These are phyloP conservation scores for Hamigera avellanea DNA, from an alignment of 495 filamentous ascomycete genomes.

Conservation along the genomic window DNA sequence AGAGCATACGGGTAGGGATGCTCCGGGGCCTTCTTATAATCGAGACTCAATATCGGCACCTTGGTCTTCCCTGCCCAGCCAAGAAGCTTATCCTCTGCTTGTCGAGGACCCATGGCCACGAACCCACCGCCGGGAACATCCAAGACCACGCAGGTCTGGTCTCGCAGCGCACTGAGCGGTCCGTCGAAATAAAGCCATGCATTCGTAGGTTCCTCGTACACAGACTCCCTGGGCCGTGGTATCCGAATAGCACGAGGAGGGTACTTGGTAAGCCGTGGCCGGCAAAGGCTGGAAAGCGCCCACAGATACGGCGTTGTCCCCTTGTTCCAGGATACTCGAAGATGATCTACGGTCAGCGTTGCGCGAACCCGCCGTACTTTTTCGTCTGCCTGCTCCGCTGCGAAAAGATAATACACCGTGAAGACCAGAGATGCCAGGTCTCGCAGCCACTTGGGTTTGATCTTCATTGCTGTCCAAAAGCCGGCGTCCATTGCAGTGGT, in stretches of 20 bases:
- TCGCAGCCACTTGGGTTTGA: constrained; percentile 67
- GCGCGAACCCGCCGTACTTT: constrained; percentile 89
- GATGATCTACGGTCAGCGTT: constrained; percentile 78
- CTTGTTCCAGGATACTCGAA: constrained; percentile 94
- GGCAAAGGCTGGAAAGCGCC: constrained; percentile 53
- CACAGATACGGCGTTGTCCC: constrained; percentile 71
- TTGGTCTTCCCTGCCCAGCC: constrained; percentile 80
- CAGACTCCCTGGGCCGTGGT: constrained; percentile 60
- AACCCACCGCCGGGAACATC: constrained; percentile 94
- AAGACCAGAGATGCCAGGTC: constrained; percentile 77
- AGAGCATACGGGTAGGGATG: constrained; percentile 90
- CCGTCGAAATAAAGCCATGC: constrained; percentile 96
- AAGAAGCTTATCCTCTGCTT: constrained; percentile 84
- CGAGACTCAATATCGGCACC: constrained; percentile 75
- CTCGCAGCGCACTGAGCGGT: constrained; percentile 58
- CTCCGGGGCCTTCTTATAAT: constrained; percentile 92
- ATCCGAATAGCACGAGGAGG: constrained; percentile 73
- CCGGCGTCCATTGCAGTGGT: constrained; percentile 90
- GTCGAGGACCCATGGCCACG: constrained; percentile 86
- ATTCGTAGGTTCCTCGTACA: constrained; percentile 70
- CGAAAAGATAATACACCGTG: constrained; percentile 77
- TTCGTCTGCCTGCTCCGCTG: constrained; percentile 89
- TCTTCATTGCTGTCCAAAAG: constrained; percentile 96
- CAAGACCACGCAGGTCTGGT: constrained; percentile 70
- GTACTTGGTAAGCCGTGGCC: constrained; percentile 70